A percentile compares a stretch with the other conserved stretches of the same genome.
Conservation (phyloP, 208 protist species). For the Histomonas meleagridis region DNA sequence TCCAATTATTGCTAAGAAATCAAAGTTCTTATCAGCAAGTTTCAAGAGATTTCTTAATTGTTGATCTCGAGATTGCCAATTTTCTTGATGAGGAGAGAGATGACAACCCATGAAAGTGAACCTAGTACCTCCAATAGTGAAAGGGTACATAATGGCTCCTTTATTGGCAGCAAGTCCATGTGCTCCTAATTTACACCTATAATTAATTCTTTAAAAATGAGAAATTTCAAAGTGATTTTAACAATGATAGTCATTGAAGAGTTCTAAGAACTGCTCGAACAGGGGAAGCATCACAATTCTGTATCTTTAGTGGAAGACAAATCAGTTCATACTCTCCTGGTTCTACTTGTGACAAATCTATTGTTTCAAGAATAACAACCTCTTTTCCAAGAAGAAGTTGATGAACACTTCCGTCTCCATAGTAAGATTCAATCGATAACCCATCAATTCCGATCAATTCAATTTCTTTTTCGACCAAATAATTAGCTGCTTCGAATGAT, state of each 20-base stretch:
- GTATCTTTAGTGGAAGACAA: neutral
- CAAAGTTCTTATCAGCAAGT: neutral
- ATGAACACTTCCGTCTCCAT: neutral
- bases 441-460: neutral
- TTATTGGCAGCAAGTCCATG: slow-evolving; percentile 32
- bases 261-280: neutral
- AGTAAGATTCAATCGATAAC: neutral
- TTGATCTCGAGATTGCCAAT: neutral
- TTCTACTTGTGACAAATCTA: neutral
- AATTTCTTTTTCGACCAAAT: neutral
- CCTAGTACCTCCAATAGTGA: neutral
- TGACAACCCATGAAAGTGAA: neutral
- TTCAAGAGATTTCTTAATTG: neutral
- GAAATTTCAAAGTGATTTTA: no score
- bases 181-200: neutral
- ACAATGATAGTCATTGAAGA: no score
- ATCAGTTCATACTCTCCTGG: neutral
- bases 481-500: neutral
- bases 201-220: no score
- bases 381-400: neutral
- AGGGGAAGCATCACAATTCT: neutral
- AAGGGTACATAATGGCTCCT: neutral
- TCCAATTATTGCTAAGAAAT: neutral
- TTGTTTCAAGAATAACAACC: neutral
- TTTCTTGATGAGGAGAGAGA: neutral